A percentile compares a stretch with the other conserved stretches of the same genome.
Evolutionary conservation across 495 filamentous ascomycete species (phyloP).

Genomic region (Penicillium roqueforti): DNA sequence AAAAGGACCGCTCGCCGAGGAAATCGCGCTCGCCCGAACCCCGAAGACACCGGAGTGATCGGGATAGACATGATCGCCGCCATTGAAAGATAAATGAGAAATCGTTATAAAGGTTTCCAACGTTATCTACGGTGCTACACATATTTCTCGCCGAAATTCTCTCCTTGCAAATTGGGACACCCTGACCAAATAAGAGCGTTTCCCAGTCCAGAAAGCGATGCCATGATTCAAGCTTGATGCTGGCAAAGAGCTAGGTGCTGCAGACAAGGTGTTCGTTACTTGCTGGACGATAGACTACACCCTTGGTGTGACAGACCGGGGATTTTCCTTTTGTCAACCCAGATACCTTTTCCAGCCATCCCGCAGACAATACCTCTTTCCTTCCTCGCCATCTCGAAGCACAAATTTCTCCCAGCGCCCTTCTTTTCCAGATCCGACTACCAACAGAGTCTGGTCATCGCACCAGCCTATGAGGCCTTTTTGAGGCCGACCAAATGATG

Average conservation of each 20-base stretch:
- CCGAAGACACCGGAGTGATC: conserved; percentile 30
- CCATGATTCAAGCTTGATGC: not conserved
- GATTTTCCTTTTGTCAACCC: conserved; percentile 30
- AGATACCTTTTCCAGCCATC: conserved; percentile 84
- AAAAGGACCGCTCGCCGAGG: conserved; percentile 26
- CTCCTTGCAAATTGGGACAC: not conserved
- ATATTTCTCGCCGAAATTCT: not conserved
- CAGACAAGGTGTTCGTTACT: not conserved
- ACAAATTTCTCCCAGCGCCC: conserved; percentile 82
- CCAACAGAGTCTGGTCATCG: conserved; percentile 61
- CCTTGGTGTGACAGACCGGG: not conserved
- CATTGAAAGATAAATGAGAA: conserved; percentile 20
- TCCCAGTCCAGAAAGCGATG: not conserved
- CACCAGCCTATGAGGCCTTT: conserved; percentile 80
- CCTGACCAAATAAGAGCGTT: not conserved
- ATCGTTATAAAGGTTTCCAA: not conserved
- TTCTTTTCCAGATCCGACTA: conserved; percentile 77
- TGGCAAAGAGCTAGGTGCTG: not conserved
- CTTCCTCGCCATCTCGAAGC: conserved; percentile 59
- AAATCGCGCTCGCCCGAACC: conserved; percentile 35
- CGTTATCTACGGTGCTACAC: not conserved
- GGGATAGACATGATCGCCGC: conserved; percentile 34
- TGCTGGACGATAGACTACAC: not conserved
- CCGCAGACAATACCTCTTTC: conserved; percentile 55
- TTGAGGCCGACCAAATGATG: conserved; percentile 52